Evolutionary conservation across 2,329 filamentous ascomycete species (phyloP).

Genomic region (Aspergillus tanneri): DNA sequence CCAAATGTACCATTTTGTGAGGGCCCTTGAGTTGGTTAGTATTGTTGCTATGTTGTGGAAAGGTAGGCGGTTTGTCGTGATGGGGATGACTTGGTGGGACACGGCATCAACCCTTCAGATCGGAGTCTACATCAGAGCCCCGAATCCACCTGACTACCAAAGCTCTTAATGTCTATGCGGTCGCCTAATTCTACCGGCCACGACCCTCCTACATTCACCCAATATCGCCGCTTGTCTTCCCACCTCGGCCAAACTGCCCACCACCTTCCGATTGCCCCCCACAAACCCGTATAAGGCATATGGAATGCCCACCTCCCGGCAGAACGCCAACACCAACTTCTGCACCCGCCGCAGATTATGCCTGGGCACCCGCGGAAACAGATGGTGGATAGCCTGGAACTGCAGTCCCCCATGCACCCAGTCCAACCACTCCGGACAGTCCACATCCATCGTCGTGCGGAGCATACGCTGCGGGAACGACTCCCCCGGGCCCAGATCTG

Average conservation of each 20-base stretch:
- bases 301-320: constrained; percentile 73
- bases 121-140: too few species aligned
- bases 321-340: constrained; percentile 74
- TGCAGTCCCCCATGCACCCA: constrained; percentile 84
- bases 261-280: constrained; percentile 72
- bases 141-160: too few species aligned
- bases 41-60: too few species aligned
- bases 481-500: constrained; percentile 75
- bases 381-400: constrained; percentile 82
- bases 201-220: constrained; percentile 64
- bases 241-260: constrained; percentile 71
- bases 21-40: too few species aligned
- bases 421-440: constrained; percentile 81
- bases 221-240: constrained; percentile 71
- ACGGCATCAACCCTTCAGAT: too few species aligned
- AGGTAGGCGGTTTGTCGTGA: too few species aligned
- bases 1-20: too few species aligned
- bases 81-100: too few species aligned
- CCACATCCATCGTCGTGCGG: constrained; percentile 87
- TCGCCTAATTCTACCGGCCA: too few species aligned
- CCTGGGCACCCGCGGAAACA: constrained; percentile 76
- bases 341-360: constrained; percentile 76
- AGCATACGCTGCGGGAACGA: constrained; percentile 87
- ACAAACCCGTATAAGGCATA: constrained; percentile 83
- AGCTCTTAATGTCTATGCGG: too few species aligned